Conservation (phyloP, 352 stramenopile genomes). For the Globisporangium cylindrosporum region DNA sequence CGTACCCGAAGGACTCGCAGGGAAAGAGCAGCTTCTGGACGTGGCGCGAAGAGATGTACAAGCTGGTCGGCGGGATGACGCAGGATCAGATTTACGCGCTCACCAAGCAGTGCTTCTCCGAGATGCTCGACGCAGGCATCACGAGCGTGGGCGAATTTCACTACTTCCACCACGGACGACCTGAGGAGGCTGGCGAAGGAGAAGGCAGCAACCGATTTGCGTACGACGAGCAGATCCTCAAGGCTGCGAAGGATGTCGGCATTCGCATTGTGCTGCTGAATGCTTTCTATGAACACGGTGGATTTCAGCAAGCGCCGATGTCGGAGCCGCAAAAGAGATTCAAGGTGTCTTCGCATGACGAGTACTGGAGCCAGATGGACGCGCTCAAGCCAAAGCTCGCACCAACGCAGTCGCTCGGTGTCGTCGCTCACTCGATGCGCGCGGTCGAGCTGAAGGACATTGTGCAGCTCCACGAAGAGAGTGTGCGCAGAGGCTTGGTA, state of each 20-base stretch:
- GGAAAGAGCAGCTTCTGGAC: conserved; percentile 72
- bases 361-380: conserved; percentile 76
- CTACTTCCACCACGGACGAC: conserved; percentile 69
- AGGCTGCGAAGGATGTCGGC: conserved; percentile 55
- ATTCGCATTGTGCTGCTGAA: conserved; percentile 77
- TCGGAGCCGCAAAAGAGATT: conserved; percentile 65
- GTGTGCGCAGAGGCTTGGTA: conserved; percentile 53
- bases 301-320: conserved; percentile 61
- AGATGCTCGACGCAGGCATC: conserved; percentile 76
- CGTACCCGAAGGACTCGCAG: conserved; percentile 46
- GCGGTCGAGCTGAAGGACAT: conserved; percentile 60
- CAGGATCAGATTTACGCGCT: conserved; percentile 61
- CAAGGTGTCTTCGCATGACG: conserved; percentile 58
- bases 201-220: conserved; percentile 38
- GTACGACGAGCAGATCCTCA: conserved; percentile 70
- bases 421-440: conserved; percentile 77
- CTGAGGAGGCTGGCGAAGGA: conserved; percentile 26
- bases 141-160: conserved; percentile 80
- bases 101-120: conserved; percentile 71
- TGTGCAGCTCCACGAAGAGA: conserved; percentile 64
- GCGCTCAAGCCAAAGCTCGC: conserved; percentile 32
- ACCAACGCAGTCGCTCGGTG: conserved; percentile 54
- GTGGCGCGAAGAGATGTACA: conserved; percentile 84
- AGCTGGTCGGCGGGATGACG: conserved; percentile 65
- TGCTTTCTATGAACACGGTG: conserved; percentile 71